Evolutionary conservation across 2,329 filamentous ascomycete genomes (phyloP).

Genomic region (Colletotrichum acutatum): DNA sequence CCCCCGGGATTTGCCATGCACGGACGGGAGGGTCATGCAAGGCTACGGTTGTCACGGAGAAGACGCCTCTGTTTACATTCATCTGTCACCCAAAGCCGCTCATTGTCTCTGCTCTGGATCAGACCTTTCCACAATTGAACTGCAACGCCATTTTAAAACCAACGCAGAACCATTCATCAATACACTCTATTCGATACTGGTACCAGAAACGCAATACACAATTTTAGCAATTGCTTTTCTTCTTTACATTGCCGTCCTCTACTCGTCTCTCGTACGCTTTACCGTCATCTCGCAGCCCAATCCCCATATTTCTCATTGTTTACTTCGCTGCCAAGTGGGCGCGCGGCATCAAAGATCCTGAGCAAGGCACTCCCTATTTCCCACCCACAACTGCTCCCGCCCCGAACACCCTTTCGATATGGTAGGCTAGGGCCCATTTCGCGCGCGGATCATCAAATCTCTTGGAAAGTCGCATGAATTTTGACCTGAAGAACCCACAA

Average conservation of each 20-base stretch:
- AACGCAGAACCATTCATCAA: not conserved
- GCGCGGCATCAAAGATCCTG: conserved; percentile 27
- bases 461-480: conserved; percentile 31
- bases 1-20: conserved; percentile 31
- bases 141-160: not conserved
- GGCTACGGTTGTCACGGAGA: conserved; percentile 42
- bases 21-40: conserved; percentile 33
- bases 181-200: not conserved
- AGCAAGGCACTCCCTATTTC: conserved; percentile 33
- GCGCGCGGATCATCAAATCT: conserved; percentile 11
- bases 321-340: conserved; percentile 31
- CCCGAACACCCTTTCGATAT: conserved; percentile 15
- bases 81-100: not conserved
- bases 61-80: conserved; percentile 35
- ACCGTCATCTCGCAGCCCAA: not conserved
- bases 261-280: not conserved
- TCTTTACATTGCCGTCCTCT: conserved; percentile 1
- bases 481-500: conserved; percentile 40
- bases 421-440: conserved; percentile 32
- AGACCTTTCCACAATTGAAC: conserved; percentile 7
- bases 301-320: conserved; percentile 35
- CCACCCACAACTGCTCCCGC: conserved; percentile 17
- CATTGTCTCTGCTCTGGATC: conserved; percentile 17
- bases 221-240: conserved; percentile 7
- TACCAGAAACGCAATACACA: not conserved